Base-by-base conservation (phyloP, 140 eudicot genomes). In the Senecio squalidus region DNA sequence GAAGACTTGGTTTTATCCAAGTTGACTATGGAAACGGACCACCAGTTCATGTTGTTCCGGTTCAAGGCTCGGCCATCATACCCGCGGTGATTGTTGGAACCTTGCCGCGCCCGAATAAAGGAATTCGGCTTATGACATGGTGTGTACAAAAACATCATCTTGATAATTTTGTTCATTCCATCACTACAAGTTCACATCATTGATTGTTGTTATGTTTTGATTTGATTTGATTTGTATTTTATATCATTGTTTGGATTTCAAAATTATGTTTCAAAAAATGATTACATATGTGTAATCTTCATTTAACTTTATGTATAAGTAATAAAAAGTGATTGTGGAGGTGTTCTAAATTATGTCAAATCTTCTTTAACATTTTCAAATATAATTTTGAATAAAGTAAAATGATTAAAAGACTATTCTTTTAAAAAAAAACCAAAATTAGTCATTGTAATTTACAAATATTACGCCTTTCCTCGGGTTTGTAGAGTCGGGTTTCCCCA, bases 21-120 rank as follows among this genome's bases (percentile, higher is more conserved):
- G 93, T 84, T 51, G 93, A 84, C 45, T 84, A 84, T 23, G 93
- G 93, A 18, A 55, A 63, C 41, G 87, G 93, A 3, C 60, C 70
- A 1, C 80, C 93, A 1, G 30, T 71, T 9, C 79, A 76, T 16
- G 79, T 84, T 2, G 78, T 80, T 40, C 93, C 93, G 8, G 65
- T 84, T 39, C 93, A 84, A 47, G 93, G 93, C 9, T 84, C 87
- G 5, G 67, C 73, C 31, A 62, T 84, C 6, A 74, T 84, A 50
- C 93, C 87, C 0, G 84, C 72, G n/a, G 93, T 72, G 1, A 80
- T 84, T 2, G 74, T 80, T 7, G 81, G 82, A 6, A 33, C 51
- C 1, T 5, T 67, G 65, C 87, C 84, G 0, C 62, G 56, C 10
- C 82, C 84, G 9, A 33, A 51, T 3, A 77, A 70, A 59, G 93